Conservation (phyloP, 2,329 filamentous ascomycete species). For the Alternaria arbusti region DNA sequence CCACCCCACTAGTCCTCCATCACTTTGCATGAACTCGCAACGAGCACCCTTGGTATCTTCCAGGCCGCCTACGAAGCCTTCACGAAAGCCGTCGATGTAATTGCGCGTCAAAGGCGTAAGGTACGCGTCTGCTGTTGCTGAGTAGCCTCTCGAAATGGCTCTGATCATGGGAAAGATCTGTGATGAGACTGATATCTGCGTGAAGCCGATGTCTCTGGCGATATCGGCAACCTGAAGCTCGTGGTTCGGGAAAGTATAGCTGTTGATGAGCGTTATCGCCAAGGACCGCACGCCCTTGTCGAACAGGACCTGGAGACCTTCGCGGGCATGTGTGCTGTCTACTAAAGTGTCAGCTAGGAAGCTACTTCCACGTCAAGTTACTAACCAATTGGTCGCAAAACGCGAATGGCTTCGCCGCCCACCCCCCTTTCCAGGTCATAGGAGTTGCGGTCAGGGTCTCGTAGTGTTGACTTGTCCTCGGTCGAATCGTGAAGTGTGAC, state of each 20-base stretch:
- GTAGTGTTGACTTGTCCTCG: conserved; percentile 18
- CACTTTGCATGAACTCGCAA: conserved; percentile 46
- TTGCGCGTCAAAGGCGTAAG: conserved; percentile 30
- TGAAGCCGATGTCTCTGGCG: conserved; percentile 38
- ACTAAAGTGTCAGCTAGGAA: background rate
- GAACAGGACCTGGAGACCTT: conserved; percentile 32
- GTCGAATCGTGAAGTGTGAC: conserved; percentile 30
- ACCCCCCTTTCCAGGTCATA: conserved; percentile 17
- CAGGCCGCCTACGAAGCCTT: conserved; percentile 33
- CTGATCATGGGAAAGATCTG: conserved; percentile 33
- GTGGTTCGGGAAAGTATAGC: conserved; percentile 44
- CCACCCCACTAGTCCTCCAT: conserved; percentile 38
- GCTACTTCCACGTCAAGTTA: background rate
- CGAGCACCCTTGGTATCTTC: conserved; percentile 28
- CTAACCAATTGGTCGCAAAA: background rate
- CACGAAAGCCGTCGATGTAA: conserved; percentile 32
- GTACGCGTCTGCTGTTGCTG: conserved; percentile 36
- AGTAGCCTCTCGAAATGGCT: conserved; percentile 27
- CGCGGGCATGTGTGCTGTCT: conserved; percentile 1
- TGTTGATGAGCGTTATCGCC: conserved; percentile 45
- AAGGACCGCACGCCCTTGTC: conserved; percentile 45
- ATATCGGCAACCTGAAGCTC: conserved; percentile 33
- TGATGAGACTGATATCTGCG: conserved; percentile 35
- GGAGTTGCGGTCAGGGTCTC: conserved; percentile 3
- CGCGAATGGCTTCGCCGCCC: conserved; percentile 18